Evolutionary conservation across 768 basidiomycete genomes (phyloP), one percentile per base, ranked within the genome.

Genomic region (Leccinum sublutescens): DNA sequence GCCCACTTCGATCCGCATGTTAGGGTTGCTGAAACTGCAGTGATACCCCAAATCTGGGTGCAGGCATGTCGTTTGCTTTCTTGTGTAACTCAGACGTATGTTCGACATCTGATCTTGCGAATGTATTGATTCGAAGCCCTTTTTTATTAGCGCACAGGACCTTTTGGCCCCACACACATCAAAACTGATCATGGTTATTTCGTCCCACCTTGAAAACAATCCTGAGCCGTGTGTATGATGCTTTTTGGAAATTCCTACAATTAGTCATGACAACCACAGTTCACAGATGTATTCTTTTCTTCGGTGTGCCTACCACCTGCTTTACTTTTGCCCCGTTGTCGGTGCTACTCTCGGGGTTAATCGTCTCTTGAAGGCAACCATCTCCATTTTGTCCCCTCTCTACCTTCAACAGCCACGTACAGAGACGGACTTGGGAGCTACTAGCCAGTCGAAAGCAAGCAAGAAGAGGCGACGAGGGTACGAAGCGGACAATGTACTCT

Each of bases 401-500:
- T 75, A 89, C 57, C 68, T 80, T 0, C 70, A 71, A 5, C 72
- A 77, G 25, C 58, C 77, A 3, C 76, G 78, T 9, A 60, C 64
- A 9, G 68, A 74, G 36, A 54, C 58, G 21, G 49, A 56, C 25
- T 67, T 66, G 1, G 71, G 58, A 15, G 60, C 66, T 45, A 65
- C 63, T 3, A 15, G 56, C 64, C 50, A 74, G 65, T 76, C 66
- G 14, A 84, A 78, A 68, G 85, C 84, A 64, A 81, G 83, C 56
- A 92, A 85, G 70, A 93, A 90, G 69, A 78, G 87, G 50, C 79
- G 81, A 19, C 81, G 85, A 21, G 85, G 80, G 12, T 92, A 85
- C 62, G 89, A 93, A 71, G 89, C 84, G 10, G 90, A 90, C 55
- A 89, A 88, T 65, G 74, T 88, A 5, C 85, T 94, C 71, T 83